These are phyloP conservation scores for Trichosanthes cucumerina DNA, from an alignment of 306 rosid genomes.

Conservation along the genomic window DNA sequence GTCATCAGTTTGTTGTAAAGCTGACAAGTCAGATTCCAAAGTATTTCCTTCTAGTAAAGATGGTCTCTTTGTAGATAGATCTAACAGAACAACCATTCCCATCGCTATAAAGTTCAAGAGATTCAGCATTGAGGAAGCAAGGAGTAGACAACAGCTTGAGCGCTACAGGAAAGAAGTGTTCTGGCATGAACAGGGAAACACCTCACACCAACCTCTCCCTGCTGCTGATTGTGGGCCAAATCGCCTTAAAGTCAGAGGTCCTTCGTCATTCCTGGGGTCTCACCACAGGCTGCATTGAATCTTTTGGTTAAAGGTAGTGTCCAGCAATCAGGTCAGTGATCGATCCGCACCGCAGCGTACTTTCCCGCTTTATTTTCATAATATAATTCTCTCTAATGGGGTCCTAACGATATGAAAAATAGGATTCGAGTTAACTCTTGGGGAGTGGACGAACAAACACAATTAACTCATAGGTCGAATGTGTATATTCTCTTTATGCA, in stretches of 20 bases:
- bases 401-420: slow-evolving; percentile 56
- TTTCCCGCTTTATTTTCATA: slow-evolving; percentile 51
- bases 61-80: slow-evolving; percentile 32
- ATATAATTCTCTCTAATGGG: slow-evolving; percentile 55
- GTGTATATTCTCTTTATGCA: slow-evolving; percentile 80
- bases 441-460: slow-evolving; percentile 45
- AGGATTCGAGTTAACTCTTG: slow-evolving; percentile 42
- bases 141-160: slow-evolving; percentile 48
- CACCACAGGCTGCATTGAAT: slow-evolving; percentile 54
- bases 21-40: slow-evolving; percentile 40
- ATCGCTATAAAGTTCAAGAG: slow-evolving; percentile 56
- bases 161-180: slow-evolving; percentile 48
- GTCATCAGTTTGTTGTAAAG: slow-evolving; percentile 31
- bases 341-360: slow-evolving; percentile 17
- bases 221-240: slow-evolving; percentile 50
- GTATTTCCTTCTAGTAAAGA: slow-evolving; percentile 25
- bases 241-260: slow-evolving; percentile 74
- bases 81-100: slow-evolving; percentile 45
- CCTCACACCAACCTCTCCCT: slow-evolving; percentile 37
- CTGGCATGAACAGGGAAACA: slow-evolving; percentile 28
- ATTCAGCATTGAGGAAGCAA: slow-evolving; percentile 37
- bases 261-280: slow-evolving; percentile 40
- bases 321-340: slow-evolving; percentile 22
- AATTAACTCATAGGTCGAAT: slow-evolving; percentile 43
- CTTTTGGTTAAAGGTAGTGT: slow-evolving; percentile 27